A percentile compares a stretch with the other conserved stretches of the same genome.
These are phyloP conservation scores for Ogataea methanolica DNA, from an alignment of 805 yeast genomes.

Conservation along the genomic window DNA sequence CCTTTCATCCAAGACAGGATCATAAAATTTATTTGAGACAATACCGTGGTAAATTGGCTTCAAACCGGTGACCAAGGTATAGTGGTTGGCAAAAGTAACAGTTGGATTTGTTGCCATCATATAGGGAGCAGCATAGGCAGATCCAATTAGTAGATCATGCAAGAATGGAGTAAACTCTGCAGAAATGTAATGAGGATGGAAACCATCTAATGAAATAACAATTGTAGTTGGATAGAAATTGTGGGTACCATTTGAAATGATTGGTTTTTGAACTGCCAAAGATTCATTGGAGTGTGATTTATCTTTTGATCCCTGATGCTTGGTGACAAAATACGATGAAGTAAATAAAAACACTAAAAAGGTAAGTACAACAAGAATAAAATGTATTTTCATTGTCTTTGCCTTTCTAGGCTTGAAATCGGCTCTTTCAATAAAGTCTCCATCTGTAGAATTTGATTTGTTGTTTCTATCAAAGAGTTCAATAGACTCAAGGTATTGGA, in stretches of 20 bases:
- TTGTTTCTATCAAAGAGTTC: constrained; percentile 24
- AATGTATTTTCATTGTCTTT: constrained; percentile 7
- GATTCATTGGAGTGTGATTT: not conserved
- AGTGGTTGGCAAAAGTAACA: constrained; percentile 87
- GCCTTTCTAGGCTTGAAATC: constrained; percentile 1
- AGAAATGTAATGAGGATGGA: constrained; percentile 84
- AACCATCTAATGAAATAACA: constrained; percentile 78
- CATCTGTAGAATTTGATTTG: constrained; percentile 20
- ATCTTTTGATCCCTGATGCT: constrained; percentile 1
- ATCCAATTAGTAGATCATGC: constrained; percentile 48
- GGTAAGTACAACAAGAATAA: constrained; percentile 2
- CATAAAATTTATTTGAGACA: constrained; percentile 76
- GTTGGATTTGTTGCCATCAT: constrained; percentile 88
- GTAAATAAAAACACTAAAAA: constrained; percentile 7
- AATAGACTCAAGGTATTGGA: constrained; percentile 20
- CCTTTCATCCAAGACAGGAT: constrained; percentile 47
- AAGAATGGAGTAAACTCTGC: constrained; percentile 64
- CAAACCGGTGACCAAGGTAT: constrained; percentile 85
- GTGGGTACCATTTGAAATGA: constrained; percentile 58
- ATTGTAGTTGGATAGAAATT: constrained; percentile 75
- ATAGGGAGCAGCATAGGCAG: constrained; percentile 69
- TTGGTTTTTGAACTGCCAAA: constrained; percentile 11
- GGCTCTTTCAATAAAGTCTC: constrained; percentile 12
- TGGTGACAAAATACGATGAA: constrained; percentile 3
- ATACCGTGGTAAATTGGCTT: constrained; percentile 84